Evolutionary conservation across 2,329 filamentous ascomycete genomes (phyloP).

Genomic region (Harringtonia aguacate): DNA sequence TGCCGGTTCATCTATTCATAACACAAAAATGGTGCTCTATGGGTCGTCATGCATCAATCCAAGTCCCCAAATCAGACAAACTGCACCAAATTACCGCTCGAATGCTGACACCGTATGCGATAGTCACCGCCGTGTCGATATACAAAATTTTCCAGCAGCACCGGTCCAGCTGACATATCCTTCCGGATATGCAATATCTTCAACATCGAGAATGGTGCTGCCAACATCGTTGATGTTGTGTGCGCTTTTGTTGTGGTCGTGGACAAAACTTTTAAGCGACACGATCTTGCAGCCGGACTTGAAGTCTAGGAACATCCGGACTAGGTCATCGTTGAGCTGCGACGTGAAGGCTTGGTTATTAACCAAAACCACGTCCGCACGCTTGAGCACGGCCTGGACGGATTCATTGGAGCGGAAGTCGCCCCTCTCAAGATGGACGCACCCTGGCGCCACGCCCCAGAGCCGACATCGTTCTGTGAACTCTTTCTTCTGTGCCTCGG

Average conservation of each 20-base stretch:
- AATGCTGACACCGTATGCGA: too few relatives aligned
- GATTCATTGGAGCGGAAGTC: constrained; percentile 68
- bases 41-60: too few relatives aligned
- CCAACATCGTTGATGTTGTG: constrained; percentile 71
- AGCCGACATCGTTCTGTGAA: constrained; percentile 76
- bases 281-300: constrained; percentile 86
- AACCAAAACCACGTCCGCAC: constrained; percentile 89
- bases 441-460: constrained; percentile 77
- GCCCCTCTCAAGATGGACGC: constrained; percentile 68
- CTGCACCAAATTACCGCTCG: too few relatives aligned
- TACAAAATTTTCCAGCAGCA: constrained; percentile 73
- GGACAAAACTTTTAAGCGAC: constrained; percentile 84
- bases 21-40: too few relatives aligned
- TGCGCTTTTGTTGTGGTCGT: constrained; percentile 65
- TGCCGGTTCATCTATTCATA: too few relatives aligned
- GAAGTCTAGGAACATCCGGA: constrained; percentile 85
- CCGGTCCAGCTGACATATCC: constrained; percentile 89
- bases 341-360: constrained; percentile 97
- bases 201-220: constrained; percentile 69
- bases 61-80: too few relatives aligned
- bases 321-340: constrained; percentile 71
- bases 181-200: constrained; percentile 50
- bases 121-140: constrained; percentile 59
- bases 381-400: constrained; percentile 64
- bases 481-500: constrained; percentile 68